Evolutionary conservation across 768 basidiomycete species (phyloP).

Genomic region (Arthromyces matolae): DNA sequence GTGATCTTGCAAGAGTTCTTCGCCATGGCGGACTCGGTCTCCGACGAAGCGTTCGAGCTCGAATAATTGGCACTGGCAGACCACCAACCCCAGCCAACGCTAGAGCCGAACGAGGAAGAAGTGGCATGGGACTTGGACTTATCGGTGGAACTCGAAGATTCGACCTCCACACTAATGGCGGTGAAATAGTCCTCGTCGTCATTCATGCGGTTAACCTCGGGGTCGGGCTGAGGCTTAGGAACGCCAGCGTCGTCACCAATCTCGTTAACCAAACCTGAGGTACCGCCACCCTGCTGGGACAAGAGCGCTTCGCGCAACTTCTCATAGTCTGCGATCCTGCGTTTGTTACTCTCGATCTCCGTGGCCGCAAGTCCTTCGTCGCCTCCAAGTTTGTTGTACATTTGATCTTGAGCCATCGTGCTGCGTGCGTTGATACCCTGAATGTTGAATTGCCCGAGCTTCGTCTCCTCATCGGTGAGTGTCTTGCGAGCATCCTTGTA

Average conservation of each 20-base stretch:
- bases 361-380: not conserved
- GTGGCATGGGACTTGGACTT: not conserved
- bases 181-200: constrained; percentile 4
- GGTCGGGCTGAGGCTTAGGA: not conserved
- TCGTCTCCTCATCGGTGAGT: not conserved
- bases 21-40: too few relatives aligned
- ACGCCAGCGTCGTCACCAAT: not conserved
- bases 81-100: constrained; percentile 3
- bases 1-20: too few relatives aligned
- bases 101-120: not conserved
- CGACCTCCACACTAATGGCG: constrained; percentile 1
- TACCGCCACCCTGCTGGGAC: not conserved
- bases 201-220: not conserved
- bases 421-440: not conserved
- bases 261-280: not conserved
- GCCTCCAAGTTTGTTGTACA: constrained; percentile 2
- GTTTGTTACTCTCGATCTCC: not conserved
- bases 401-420: not conserved
- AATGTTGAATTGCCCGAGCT: not conserved
- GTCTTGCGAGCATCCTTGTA: not conserved
- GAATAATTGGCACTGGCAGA: too few relatives aligned
- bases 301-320: not conserved
- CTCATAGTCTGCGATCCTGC: not conserved
- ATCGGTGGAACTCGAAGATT: not conserved
- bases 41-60: too few relatives aligned